Conservation (phyloP, 352 stramenopile genomes). For the Phytophthora aleatoria region DNA sequence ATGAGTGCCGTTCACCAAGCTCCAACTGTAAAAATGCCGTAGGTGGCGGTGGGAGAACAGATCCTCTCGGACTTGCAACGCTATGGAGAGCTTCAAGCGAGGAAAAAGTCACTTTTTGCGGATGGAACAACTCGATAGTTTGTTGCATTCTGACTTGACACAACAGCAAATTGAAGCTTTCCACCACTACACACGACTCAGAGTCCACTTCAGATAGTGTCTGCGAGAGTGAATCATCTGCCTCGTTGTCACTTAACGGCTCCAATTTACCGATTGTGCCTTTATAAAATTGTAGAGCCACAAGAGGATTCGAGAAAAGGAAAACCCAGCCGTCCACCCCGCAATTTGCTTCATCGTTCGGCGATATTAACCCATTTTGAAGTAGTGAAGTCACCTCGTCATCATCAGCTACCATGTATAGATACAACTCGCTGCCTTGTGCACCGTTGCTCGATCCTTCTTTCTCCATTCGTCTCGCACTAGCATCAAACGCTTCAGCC, state of each 20-base stretch:
- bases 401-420: constrained; percentile 48
- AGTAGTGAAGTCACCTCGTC: constrained; percentile 40
- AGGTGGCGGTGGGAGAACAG: constrained; percentile 32
- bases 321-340: constrained; percentile 35
- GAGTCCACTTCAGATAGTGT: constrained; percentile 9
- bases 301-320: constrained; percentile 44
- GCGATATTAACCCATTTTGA: constrained; percentile 37
- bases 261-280: constrained; percentile 35
- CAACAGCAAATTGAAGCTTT: constrained; percentile 45
- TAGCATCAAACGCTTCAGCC: constrained; percentile 32
- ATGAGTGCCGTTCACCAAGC: constrained; percentile 17
- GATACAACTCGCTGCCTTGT: constrained; percentile 42
- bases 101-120: constrained; percentile 17
- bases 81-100: constrained; percentile 32
- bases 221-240: constrained; percentile 5
- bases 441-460: background rate
- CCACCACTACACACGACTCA: constrained; percentile 11
- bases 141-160: constrained; percentile 48
- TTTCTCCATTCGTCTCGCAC: constrained; percentile 5
- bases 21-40: constrained; percentile 45
- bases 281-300: constrained; percentile 39
- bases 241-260: constrained; percentile 22
- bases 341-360: too few species aligned
- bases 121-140: constrained; percentile 40
- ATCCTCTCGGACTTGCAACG: constrained; percentile 29